These are phyloP conservation scores for Silene coronaria DNA, from an alignment of 179 eudicot species.

Conservation along the genomic window DNA sequence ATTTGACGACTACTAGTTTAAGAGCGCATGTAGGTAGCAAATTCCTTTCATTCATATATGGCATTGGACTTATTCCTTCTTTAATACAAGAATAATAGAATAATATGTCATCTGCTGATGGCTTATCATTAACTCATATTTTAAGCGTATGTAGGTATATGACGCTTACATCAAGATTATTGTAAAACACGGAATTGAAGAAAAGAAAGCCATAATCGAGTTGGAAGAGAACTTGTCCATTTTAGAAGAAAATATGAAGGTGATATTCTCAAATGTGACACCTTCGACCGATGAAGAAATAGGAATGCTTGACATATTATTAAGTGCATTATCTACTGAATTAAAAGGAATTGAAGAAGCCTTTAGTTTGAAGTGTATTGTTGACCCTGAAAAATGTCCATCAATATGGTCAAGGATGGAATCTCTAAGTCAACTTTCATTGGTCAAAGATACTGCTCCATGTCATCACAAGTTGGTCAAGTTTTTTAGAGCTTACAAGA, in stretches of 20 bases:
- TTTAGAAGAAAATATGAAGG: neutral
- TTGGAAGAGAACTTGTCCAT: neutral
- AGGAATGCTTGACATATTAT: neutral
- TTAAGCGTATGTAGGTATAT: slow-evolving; percentile 2
- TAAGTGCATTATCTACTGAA: neutral
- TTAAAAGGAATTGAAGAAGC: slow-evolving; percentile 12
- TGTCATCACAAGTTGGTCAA: slow-evolving; percentile 8
- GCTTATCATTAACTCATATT: neutral
- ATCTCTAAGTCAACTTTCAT: neutral
- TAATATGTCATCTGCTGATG: no score
- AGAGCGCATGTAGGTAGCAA: no score
- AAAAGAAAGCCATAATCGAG: neutral
- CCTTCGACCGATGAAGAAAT: neutral
- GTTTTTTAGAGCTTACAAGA: slow-evolving; percentile 11
- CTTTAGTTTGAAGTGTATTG: neutral
- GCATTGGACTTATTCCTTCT: no score
- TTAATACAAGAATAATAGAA: no score
- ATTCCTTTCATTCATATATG: no score
- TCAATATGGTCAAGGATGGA: neutral
- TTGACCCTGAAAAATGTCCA: slow-evolving; percentile 1
- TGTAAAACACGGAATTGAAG: neutral
- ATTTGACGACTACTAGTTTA: no score
- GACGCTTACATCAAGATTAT: slow-evolving; percentile 1
- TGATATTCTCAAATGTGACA: slow-evolving; percentile 1
- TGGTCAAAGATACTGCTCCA: slow-evolving; percentile 3